phyloP scores from a whole-genome alignment of 495 filamentous ascomycete species.

The Neurospora sp. region DNA sequence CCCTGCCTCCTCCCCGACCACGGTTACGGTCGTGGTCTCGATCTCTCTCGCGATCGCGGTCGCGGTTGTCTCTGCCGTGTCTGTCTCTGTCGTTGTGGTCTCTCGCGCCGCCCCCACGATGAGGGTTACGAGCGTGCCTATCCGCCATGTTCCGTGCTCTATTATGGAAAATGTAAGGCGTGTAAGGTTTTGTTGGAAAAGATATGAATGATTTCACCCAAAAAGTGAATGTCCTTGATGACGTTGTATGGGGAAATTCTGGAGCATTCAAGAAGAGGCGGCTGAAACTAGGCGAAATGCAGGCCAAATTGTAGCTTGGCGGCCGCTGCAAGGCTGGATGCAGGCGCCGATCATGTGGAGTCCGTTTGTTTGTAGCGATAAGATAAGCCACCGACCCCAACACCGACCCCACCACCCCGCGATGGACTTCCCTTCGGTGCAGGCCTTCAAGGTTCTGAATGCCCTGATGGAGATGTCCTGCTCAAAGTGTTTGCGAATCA shows the following conservation, averaged over 20 bases:
- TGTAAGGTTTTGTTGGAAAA: not conserved
- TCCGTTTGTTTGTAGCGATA: not conserved
- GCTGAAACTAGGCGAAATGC: not conserved
- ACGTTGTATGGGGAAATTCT: not conserved
- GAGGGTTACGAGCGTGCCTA: not conserved
- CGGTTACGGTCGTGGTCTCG: conserved; percentile 20
- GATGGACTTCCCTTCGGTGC: not conserved
- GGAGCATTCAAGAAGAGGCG: not conserved
- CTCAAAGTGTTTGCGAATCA: not conserved
- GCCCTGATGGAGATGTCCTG: not conserved
- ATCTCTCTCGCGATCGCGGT: conserved; percentile 22
- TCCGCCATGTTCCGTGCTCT: not conserved
- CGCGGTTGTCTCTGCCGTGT: conserved; percentile 17
- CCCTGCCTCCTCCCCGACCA: not conserved
- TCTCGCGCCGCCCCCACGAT: not conserved
- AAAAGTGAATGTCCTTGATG: not conserved
- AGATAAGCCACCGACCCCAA: not conserved
- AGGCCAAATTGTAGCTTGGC: not conserved
- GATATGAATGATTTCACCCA: not conserved
- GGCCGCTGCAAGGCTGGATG: not conserved
- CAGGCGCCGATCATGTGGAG: not conserved
- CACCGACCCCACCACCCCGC: not conserved
- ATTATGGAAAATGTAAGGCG: not conserved
- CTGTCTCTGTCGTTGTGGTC: conserved; percentile 20
- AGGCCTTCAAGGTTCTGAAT: not conserved